Base-by-base conservation (phyloP, 1,139 yeast genomes). In the Kodamaea sp. region DNA sequence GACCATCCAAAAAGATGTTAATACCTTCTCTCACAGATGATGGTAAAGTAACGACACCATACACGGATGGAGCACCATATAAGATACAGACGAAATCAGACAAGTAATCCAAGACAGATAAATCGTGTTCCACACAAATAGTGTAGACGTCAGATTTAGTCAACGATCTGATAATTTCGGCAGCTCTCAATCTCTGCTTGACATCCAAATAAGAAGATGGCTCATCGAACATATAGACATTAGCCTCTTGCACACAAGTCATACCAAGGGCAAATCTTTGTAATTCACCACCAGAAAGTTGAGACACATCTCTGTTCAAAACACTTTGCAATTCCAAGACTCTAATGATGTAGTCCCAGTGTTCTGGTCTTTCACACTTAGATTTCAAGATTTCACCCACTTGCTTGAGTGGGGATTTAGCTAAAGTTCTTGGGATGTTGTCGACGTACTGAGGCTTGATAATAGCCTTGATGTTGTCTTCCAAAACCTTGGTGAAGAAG, bases 401-500 rank as follows among this genome's bases (percentile, higher is more conserved):
- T 52, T 84, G 80, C 57, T 83, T 88, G 38, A 85, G 75, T 16
- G 95, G 90, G 29, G 97, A 89, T 63, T 86, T 88, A 39, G 71
- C 74, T 57, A 94, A 82, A 28, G 97, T 97, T 62, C 92, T 80
- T 51, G 98, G 97, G 48, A 92, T 81, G 67, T 88, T 90, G 63
- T 92, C 98, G 41, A 92, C 98, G 55, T 92, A 92, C 69, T 92
- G 98, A 12, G 98, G 98, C 70, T 92, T 92, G 60, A 90, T 90
- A 50, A 92, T 86, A 14, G 97, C 95, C 67, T 85, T 89, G 59
- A 92, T 83, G 57, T 90, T 73, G 59, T 92, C 97, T 63, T 92
- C 98, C 53, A 92, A 73, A 45, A 92, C 82, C 61, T 92, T 89
- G 38, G 96, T 88, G 69, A 92, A 88, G 62, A 82, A 92, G 66